These are phyloP conservation scores for Petunia secreta DNA, from an alignment of 257 asterid species.

Conservation along the genomic window DNA sequence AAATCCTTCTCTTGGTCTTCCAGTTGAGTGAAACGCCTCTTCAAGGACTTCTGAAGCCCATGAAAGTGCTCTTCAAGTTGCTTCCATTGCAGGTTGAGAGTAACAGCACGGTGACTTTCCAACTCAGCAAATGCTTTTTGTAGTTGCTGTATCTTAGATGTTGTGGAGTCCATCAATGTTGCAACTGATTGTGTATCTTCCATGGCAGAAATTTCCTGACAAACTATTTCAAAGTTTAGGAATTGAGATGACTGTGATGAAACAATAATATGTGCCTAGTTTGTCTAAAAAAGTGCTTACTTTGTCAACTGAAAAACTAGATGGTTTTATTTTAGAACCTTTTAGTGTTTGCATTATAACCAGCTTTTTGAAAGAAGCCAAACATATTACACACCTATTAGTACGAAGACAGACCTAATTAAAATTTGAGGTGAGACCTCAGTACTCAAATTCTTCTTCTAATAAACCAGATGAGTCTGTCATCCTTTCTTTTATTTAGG, in stretches of 20 bases:
- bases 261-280: background rate
- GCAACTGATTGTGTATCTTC: slow-evolving; percentile 64
- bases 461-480: background rate
- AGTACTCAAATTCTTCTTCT: slow-evolving; percentile 2
- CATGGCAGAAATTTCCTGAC: slow-evolving; percentile 50
- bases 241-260: background rate
- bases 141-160: slow-evolving; percentile 85
- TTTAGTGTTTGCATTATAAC: background rate
- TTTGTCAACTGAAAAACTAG: background rate
- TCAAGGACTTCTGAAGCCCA: slow-evolving; percentile 92
- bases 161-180: slow-evolving; percentile 69
- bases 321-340: background rate
- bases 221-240: background rate
- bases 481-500: background rate
- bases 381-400: background rate
- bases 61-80: slow-evolving; percentile 95
- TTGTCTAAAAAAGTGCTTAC: no score
- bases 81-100: slow-evolving; percentile 91
- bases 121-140: slow-evolving; percentile 97
- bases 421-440: background rate
- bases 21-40: slow-evolving; percentile 91
- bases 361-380: background rate
- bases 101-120: slow-evolving; percentile 86
- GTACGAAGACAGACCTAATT: background rate
- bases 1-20: slow-evolving; percentile 92